Evolutionary conservation across 495 filamentous ascomycete genomes (phyloP), one percentile per base, ranked within the genome.

Genomic region (Xylaria castorea): DNA sequence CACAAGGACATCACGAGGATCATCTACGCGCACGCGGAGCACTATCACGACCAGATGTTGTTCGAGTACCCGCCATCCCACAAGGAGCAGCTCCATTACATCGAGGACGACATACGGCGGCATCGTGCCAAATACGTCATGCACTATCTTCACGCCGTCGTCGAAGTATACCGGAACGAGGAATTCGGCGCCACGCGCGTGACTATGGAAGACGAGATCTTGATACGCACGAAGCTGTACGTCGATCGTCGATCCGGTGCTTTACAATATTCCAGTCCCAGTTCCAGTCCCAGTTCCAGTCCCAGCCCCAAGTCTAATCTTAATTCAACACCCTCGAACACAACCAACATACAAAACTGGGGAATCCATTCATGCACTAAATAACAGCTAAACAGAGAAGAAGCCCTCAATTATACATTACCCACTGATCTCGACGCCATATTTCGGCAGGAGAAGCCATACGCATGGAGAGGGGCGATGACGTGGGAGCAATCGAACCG

Each of bases 11-110:
- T 74, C 62, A 55, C 69, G 30, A 70, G 74, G 22, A 70, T 79
- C 20, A 73, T 71, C 30, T 79, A 76, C 60, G 76, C 77, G 0
- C 77, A 79, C 51, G 72, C 77, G 5, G 72, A 77, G 64, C 74
- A 79, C 58, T 79, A 66, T 38, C 70, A 72, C 32, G 70, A 72
- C 53, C 62, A 66, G 53, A 50, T 40, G 22, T 1, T 72, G 40
- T 66, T 72, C 53, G 63, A 67, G 14, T 30, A 18, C 12, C 27
- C 50, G 20, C 50, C 32, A 11, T 16, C 48, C 1, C 63, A 61
- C n/a, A 18, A 40, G 20, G 48, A 60, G 27, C 70, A 72, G 40
- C 40, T 72, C 25, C 4, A 18, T 1, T 66, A 30, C 32, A 36
- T 72, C 40, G 63, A 72, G 7, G 70, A 18, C 7, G 70, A 72